These are phyloP conservation scores for Diaporthe citri DNA, from an alignment of 2,329 filamentous ascomycete species.

Conservation along the genomic window DNA sequence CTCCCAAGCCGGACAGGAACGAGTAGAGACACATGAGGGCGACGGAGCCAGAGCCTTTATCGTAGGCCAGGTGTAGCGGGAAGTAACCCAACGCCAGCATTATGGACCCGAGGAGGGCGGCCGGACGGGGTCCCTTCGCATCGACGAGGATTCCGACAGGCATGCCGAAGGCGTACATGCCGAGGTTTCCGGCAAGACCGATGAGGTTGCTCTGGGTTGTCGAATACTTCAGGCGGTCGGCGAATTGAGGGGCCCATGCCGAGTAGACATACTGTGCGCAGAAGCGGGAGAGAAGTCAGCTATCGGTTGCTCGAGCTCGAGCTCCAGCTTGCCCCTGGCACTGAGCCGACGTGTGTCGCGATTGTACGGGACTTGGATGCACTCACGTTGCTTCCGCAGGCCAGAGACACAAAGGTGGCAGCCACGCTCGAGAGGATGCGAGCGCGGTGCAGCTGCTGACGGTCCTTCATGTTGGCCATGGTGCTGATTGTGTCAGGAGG, in stretches of 20 bases:
- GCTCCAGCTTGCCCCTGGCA: neutral
- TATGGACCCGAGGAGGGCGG: conserved; percentile 80
- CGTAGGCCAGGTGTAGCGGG: conserved; percentile 84
- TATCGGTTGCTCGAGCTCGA: conserved; percentile 31
- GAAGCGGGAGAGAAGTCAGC: conserved; percentile 8
- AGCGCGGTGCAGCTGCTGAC: conserved; percentile 67
- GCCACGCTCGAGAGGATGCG: conserved; percentile 87
- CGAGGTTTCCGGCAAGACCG: conserved; percentile 85
- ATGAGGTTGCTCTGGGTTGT: conserved; percentile 96
- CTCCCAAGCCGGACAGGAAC: conserved; percentile 87
- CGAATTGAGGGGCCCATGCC: conserved; percentile 97
- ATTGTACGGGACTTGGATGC: neutral
- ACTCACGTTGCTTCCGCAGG: conserved; percentile 92
- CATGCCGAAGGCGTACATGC: conserved; percentile 93
- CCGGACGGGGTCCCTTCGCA: conserved; percentile 81
- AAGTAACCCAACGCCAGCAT: conserved; percentile 86
- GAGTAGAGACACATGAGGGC: conserved; percentile 82
- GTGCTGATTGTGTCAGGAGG: conserved; percentile 4
- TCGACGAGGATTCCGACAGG: conserved; percentile 92
- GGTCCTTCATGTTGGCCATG: conserved; percentile 58
- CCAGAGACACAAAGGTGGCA: conserved; percentile 85
- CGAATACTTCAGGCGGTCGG: conserved; percentile 85
- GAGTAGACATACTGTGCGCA: conserved; percentile 91
- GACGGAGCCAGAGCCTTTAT: conserved; percentile 72
- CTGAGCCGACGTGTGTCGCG: neutral